Base-by-base conservation (phyloP, 106 monocot genomes). In the Gastrodia elata region DNA sequence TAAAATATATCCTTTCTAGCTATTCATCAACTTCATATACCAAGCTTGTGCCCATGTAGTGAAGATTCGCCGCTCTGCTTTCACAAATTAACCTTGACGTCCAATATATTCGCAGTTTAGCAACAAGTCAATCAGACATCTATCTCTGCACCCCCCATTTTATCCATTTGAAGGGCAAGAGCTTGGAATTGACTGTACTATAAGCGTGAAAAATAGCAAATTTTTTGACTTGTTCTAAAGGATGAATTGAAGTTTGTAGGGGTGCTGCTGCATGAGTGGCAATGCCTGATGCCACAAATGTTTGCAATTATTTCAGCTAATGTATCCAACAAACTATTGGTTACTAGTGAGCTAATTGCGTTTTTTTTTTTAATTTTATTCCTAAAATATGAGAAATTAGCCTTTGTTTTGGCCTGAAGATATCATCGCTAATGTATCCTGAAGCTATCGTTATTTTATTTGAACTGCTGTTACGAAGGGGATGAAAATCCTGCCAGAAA, bases 1-100 rank as follows among this genome's bases (percentile, higher is more conserved):
- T 87, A 61, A 81, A 20, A 15, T 9, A 37, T 37, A 67, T 35
- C 5, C 20, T 37, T 67, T 7, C 37, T 46, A 46, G 20, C 52
- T 52, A 52, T 52, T 22, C 46, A 46, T 46, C 46, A 8, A 4
- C 4, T 43, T 43, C 43, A 8, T 43, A 43, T 14, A 32, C 64
- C 32, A 10, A 64, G 32, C 64, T 32, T 33, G 24, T 64, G 64
- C 8, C 64, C 30, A n/a, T 67, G 15, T 37, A 27, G 67, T 15
- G n/a, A 67, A 36, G 67, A 38, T 61, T 10, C 61, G 0, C 67
- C 35, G 61, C 36, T 67, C 38, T 32, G 67, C 27, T 35, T n/a
- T 61, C 52, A 5, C 11, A 0, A 20, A n/a, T 48, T 20, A 28
- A 13, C 30, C 2, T 32, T 11, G 13, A 28, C 10, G 0, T 1